Evolutionary conservation across 2,329 filamentous ascomycete species (phyloP).

Genomic region (Aspergillus latus): DNA sequence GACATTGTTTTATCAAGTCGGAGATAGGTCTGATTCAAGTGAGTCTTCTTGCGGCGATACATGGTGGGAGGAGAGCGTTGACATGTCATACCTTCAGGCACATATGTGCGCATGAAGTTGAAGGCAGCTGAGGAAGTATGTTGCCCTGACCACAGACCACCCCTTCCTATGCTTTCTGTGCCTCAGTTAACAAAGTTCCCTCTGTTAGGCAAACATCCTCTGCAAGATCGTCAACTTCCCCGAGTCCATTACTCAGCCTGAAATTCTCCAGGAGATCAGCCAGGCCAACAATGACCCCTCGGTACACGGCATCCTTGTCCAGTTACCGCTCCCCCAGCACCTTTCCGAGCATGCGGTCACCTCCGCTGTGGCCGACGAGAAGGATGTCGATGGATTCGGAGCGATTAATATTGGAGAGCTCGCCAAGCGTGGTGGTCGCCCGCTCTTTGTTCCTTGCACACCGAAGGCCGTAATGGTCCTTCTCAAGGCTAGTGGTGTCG

Average conservation of each 20-base stretch:
- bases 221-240: conserved; percentile 84
- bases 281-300: conserved; percentile 80
- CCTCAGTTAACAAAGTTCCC: conserved; percentile 12
- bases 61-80: conserved; percentile 18
- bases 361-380: conserved; percentile 85
- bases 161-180: background rate
- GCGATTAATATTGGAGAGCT: conserved; percentile 93
- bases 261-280: conserved; percentile 79
- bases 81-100: conserved; percentile 56
- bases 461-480: conserved; percentile 97
- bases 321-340: conserved; percentile 84
- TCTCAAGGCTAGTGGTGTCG: conserved; percentile 77
- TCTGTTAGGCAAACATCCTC: conserved; percentile 74
- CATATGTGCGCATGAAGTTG: conserved; percentile 99
- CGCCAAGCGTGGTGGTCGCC: conserved; percentile 87
- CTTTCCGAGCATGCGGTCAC: conserved; percentile 90
- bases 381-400: conserved; percentile 97
- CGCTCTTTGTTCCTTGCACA: conserved; percentile 90
- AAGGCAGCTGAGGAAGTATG: conserved; percentile 89
- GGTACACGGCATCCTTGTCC: conserved; percentile 90
- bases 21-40: conserved; percentile 90
- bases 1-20: conserved; percentile 58
- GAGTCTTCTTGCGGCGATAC: conserved; percentile 39
- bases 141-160: background rate
- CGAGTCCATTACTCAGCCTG: conserved; percentile 75